Base-by-base conservation (phyloP, 2,329 filamentous ascomycete species). In the Tetracladium maxilliforme region DNA sequence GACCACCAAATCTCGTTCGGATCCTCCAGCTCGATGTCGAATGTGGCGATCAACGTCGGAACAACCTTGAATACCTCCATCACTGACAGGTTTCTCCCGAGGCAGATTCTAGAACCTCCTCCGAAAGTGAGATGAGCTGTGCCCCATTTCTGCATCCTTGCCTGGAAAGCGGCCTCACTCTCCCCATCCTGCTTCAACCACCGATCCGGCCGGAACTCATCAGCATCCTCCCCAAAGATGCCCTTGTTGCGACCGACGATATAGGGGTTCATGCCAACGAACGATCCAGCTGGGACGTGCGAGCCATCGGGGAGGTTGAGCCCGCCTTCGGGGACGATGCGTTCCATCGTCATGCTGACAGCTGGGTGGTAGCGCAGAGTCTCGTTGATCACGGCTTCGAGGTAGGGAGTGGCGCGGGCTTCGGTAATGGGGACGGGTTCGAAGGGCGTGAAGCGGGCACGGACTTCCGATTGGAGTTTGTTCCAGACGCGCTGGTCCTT, bases 331-430 rank as follows among this genome's bases (percentile, higher is more conserved):
- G 62, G 63, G 1, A 66, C 61, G 11, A 58, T 40, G 2, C 65
- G 58, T 37, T 67, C 59, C n/a, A 69, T 46, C 4, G 54, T 38
- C 33, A 64, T 49, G 7, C 49, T 54, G 4, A 65, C 46, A 3
- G 48, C 51, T 2, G 64, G 61, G 32, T 64, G 58, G 8, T 64
- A 40, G 4, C 64, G 52, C 33, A 59, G 41, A 1, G 56, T 49
- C 38, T 72, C 67, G 12, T 55, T 57, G 12, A 70, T 49, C 4
- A 63, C 54, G 4, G 63, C 63, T 21, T 59, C 49, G 7, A 70
- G 51, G 36, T 65, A 60, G 11, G 43, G 47, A 8, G 51, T 42
- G 15, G 37, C 40, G 15, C 34, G 46, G 18, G 43, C 35, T 10
- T 30, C 24, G 3, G 21, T 22, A 26, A 40, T 44, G 6, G 32